A percentile compares a stretch with the other conserved stretches of the same genome.
phyloP scores from a whole-genome alignment of 345 rosid genomes.

The Brassica napus region DNA sequence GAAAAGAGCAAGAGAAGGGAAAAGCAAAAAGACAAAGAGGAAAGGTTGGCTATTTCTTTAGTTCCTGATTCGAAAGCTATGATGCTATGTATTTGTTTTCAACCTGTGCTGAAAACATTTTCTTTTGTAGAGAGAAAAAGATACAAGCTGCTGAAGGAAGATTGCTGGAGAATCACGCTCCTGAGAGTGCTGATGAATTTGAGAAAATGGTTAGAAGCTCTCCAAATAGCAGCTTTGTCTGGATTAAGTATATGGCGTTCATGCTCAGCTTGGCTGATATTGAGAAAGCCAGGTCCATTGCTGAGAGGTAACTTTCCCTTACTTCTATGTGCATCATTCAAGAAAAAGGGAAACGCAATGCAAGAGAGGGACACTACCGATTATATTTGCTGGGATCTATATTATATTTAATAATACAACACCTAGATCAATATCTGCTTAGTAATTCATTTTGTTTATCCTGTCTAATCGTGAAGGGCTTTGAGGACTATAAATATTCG shows the following conservation, averaged over 20 bases:
- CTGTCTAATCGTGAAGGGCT: slow-evolving; percentile 58
- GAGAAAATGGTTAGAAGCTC: slow-evolving; percentile 90
- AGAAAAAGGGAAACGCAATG: background rate
- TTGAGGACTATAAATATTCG: slow-evolving; percentile 79
- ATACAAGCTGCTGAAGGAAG: slow-evolving; percentile 94
- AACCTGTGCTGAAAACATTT: slow-evolving; percentile 18
- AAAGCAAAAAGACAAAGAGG: slow-evolving; percentile 69
- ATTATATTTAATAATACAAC: background rate
- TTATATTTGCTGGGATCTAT: background rate
- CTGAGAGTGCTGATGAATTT: slow-evolving; percentile 83
- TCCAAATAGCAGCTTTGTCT: slow-evolving; percentile 89
- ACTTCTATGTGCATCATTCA: slow-evolving; percentile 9
- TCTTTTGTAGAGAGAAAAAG: slow-evolving; percentile 65
- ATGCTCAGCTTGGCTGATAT: slow-evolving; percentile 76
- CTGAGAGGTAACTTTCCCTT: slow-evolving; percentile 68
- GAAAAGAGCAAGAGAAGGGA: slow-evolving; percentile 55
- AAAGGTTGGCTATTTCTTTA: slow-evolving; percentile 54
- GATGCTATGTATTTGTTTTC: slow-evolving; percentile 5
- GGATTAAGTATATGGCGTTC: slow-evolving; percentile 92
- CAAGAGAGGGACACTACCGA: background rate
- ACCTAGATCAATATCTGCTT: slow-evolving; percentile 2
- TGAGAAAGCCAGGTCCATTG: slow-evolving; percentile 91
- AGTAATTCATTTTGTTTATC: slow-evolving; percentile 1
- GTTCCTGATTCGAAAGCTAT: slow-evolving; percentile 5
- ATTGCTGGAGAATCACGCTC: slow-evolving; percentile 73